Evolutionary conservation across 75 land plant genomes (phyloP).

Genomic region (Adiantum capillusveneris): DNA sequence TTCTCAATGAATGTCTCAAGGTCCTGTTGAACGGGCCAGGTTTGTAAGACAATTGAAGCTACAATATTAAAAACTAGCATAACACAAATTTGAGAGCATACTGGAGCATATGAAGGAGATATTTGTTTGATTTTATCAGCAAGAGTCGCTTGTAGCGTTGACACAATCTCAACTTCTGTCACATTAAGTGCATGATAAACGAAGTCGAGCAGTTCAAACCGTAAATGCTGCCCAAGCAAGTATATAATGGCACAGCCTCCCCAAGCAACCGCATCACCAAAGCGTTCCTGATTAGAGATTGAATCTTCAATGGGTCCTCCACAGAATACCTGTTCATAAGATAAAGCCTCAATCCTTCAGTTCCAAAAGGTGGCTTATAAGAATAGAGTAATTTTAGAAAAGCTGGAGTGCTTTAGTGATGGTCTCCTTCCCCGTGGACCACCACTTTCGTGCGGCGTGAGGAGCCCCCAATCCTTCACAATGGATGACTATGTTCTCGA

Average conservation of each 20-base stretch:
- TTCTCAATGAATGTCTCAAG: slow-evolving; percentile 63
- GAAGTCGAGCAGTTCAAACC: slow-evolving; percentile 95
- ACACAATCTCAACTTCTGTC: slow-evolving; percentile 65
- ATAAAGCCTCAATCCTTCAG: background rate
- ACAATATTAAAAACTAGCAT: slow-evolving; percentile 2
- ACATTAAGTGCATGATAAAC: slow-evolving; percentile 91
- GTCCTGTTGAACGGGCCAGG: slow-evolving; percentile 37
- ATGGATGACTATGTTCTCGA: too few relatives aligned
- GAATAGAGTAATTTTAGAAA: too few relatives aligned
- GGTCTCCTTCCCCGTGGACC: too few relatives aligned
- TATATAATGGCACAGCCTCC: slow-evolving; percentile 94
- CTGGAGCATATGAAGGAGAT: slow-evolving; percentile 15
- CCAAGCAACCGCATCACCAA: slow-evolving; percentile 97
- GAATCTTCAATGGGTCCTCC: slow-evolving; percentile 48
- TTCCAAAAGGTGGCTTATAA: too few relatives aligned
- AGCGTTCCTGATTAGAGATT: slow-evolving; percentile 36
- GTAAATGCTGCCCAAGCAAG: slow-evolving; percentile 88
- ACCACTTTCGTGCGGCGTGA: too few relatives aligned
- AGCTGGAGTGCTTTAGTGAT: too few relatives aligned
- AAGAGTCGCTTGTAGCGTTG: slow-evolving; percentile 16
- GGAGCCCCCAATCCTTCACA: too few relatives aligned
- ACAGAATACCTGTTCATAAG: slow-evolving; percentile 39
- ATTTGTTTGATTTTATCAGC: slow-evolving; percentile 23
- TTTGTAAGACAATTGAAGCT: background rate
- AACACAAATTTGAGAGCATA: slow-evolving; percentile 7